Conservation (phyloP, 2,329 filamentous ascomycete species). For the Penicillium sp. region DNA sequence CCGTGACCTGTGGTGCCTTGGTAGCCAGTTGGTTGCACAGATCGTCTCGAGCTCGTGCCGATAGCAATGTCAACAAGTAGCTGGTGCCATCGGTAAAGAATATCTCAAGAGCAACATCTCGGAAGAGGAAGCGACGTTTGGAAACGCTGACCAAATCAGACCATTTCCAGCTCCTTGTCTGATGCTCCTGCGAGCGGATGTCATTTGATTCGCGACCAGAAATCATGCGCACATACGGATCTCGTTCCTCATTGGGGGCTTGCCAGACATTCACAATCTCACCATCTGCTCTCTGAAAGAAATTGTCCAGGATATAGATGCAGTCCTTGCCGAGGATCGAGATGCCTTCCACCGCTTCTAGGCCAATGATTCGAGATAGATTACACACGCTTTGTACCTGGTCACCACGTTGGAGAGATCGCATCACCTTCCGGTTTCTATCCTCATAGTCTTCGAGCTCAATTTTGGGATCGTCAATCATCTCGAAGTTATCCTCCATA, state of each 20-base stretch:
- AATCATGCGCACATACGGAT: slow-evolving; percentile 93
- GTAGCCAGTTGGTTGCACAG: slow-evolving; percentile 71
- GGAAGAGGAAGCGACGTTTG: slow-evolving; percentile 90
- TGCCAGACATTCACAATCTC: slow-evolving; percentile 98
- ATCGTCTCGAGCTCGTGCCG: slow-evolving; percentile 70
- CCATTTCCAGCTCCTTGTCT: slow-evolving; percentile 90
- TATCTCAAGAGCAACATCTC: slow-evolving; percentile 92
- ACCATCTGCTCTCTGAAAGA: slow-evolving; percentile 90
- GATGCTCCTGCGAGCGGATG: slow-evolving; percentile 64
- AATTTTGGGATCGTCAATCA: slow-evolving; percentile 89
- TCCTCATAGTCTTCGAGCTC: slow-evolving; percentile 86
- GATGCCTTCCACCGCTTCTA: slow-evolving; percentile 91
- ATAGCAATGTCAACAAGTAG: slow-evolving; percentile 84
- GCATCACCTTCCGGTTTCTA: slow-evolving; percentile 97
- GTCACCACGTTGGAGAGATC: slow-evolving; percentile 84
- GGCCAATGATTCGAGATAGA: slow-evolving; percentile 85
- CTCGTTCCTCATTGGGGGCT: slow-evolving; percentile 84
- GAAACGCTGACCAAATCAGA: slow-evolving; percentile 91
- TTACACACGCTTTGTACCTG: slow-evolving; percentile 93
- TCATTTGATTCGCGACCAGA: slow-evolving; percentile 68
- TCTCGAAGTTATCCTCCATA: slow-evolving; percentile 88
- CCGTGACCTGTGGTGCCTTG: slow-evolving; percentile 77
- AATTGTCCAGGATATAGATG: slow-evolving; percentile 92
- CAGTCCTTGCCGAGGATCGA: slow-evolving; percentile 88
- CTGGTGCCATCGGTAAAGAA: slow-evolving; percentile 97